Evolutionary conservation across 2,329 filamentous ascomycete species (phyloP).

Genomic region (Chalaropsis ovoidea): DNA sequence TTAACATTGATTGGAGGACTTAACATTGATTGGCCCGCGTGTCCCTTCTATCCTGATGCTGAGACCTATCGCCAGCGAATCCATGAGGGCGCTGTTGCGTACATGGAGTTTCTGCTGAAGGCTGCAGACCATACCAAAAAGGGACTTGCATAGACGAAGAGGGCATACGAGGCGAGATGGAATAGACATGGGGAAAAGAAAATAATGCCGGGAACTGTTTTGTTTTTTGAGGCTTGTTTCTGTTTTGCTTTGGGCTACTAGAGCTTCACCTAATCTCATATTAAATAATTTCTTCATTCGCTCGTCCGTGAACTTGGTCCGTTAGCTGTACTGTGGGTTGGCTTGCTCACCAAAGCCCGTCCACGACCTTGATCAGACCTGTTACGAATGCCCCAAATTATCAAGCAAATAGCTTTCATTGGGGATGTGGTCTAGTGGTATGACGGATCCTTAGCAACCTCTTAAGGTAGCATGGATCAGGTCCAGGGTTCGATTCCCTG

Average conservation of each 20-base stretch:
- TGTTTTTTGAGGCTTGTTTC: no score
- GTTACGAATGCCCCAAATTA: no score
- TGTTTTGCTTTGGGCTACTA: no score
- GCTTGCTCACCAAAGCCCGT: no score
- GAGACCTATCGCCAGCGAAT: conserved; percentile 38
- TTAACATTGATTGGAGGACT: conserved; percentile 30
- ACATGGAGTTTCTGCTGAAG: conserved; percentile 39
- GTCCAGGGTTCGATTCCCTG: background rate
- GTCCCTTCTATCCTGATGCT: conserved; percentile 40
- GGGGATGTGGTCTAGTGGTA: conserved; percentile 20
- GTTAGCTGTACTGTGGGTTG: no score
- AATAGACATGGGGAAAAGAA: background rate
- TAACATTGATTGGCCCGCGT: conserved; percentile 29
- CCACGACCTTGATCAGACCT: no score
- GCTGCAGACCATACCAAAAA: conserved; percentile 27
- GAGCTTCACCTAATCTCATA: no score
- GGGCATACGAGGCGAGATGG: no score
- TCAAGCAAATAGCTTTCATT: background rate
- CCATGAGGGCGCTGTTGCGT: conserved; percentile 37
- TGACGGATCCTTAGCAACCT: conserved; percentile 16
- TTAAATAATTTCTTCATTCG: no score
- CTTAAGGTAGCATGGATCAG: no score
- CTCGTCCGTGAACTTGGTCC: no score
- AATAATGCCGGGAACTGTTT: background rate
- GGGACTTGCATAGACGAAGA: background rate